phyloP scores from a whole-genome alignment of 2,329 filamentous ascomycete species.

The Aspergillus ochraceus region DNA sequence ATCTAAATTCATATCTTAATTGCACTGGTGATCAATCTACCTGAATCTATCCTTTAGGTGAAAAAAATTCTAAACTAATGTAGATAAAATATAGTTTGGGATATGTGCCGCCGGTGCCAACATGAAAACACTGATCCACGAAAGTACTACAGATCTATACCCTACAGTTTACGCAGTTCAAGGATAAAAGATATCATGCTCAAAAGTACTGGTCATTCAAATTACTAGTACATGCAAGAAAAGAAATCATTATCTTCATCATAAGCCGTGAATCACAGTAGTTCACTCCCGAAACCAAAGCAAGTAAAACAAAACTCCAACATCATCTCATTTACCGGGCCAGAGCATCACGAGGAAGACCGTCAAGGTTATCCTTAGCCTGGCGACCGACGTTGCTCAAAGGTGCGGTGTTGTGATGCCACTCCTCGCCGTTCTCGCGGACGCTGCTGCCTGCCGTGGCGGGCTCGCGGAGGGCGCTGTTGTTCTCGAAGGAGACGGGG shows the following conservation, averaged over 20 bases:
- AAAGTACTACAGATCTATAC: too few species aligned
- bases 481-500: slow-evolving; percentile 50
- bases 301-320: neutral
- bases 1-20: too few species aligned
- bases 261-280: neutral
- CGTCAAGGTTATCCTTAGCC: slow-evolving; percentile 57
- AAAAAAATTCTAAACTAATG: too few species aligned
- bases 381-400: slow-evolving; percentile 58
- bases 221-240: neutral
- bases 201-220: neutral
- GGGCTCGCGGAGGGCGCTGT: slow-evolving; percentile 58
- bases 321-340: slow-evolving; percentile 38
- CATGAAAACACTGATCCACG: too few species aligned
- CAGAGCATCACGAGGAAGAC: slow-evolving; percentile 62
- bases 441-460: slow-evolving; percentile 59
- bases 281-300: neutral
- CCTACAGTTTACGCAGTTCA: too few species aligned
- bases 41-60: too few species aligned
- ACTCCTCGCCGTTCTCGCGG: slow-evolving; percentile 49
- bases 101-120: too few species aligned
- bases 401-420: slow-evolving; percentile 55
- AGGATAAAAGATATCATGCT: neutral
- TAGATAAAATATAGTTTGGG: too few species aligned
- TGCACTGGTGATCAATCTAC: too few species aligned
- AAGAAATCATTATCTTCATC: neutral